Base-by-base conservation (phyloP, 208 protist genomes). In the Porcisia hertigi region DNA sequence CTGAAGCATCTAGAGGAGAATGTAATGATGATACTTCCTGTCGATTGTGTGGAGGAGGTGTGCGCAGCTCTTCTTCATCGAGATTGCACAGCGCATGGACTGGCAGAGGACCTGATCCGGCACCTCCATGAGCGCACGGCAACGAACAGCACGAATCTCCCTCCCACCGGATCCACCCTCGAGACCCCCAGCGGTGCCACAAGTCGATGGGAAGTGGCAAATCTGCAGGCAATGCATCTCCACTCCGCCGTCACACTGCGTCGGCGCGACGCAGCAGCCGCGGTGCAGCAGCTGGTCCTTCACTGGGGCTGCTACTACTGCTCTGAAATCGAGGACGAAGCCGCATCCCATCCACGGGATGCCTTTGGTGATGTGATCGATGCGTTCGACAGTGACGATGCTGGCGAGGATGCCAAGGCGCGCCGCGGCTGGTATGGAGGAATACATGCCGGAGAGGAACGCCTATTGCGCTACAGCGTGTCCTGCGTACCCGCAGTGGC, bases 231-330 rank as follows among this genome's bases (percentile, higher is more conserved):
- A 25, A 88, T 86, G 87, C 93, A 96, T 60, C 82, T 93, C 55
- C 93, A 97, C 82, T 93, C 91, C 45, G 71, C 84, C 54, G 86
- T 93, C 23, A 74, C 81, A 41, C 70, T 97, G 7, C 75, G 71
- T 66, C 43, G 47, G 5, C 39, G 34, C n/a, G 14, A 23, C 1
- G 74, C 36, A 7, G 45, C 39, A 18, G 36, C 41, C 4, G 25
- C 4, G 12, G 55, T 39, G 47, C 43, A 45, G 6, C 53, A 23
- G 9, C 25, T 53, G 34, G 80, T 84, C 23, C 84, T 89, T 25
- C 92, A 97, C 53, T 97, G 90, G 88, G 93, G 93, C 20, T 97
- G 93, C 73, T 97, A 95, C 78, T 97, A 95, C 77, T 88, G 83
- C 80, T 69, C 73, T 59, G 86, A 79, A 39, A 71, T 95, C 18